phyloP scores from a whole-genome alignment of 768 basidiomycete species.

The Calocybe gangraenosa region DNA sequence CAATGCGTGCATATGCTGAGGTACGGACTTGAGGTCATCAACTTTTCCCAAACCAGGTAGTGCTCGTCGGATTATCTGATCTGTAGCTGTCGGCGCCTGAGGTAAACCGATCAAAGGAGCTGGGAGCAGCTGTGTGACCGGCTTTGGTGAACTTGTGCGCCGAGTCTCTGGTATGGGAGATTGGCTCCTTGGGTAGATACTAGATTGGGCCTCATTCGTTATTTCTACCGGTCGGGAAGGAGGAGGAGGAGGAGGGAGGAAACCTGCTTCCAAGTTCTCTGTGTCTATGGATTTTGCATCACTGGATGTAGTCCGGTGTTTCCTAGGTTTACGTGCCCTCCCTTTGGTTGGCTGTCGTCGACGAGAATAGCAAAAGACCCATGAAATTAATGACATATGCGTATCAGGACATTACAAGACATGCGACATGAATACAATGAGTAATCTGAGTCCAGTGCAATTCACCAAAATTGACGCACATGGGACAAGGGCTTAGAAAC shows the following conservation, averaged over 20 bases:
- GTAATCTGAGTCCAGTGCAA: slow-evolving; percentile 41
- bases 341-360: slow-evolving; percentile 65
- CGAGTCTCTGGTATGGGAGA: too few relatives aligned
- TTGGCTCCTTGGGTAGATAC: too few relatives aligned
- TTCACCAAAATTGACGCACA: slow-evolving; percentile 82
- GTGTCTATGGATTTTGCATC: background rate
- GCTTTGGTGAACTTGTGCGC: background rate
- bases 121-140: too few relatives aligned
- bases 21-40: background rate
- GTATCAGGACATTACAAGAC: slow-evolving; percentile 22
- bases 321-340: slow-evolving; percentile 65
- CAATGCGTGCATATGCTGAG: background rate
- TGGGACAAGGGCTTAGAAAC: slow-evolving; percentile 64
- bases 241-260: too few relatives aligned
- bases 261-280: too few relatives aligned
- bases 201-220: too few relatives aligned
- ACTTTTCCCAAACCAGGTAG: background rate
- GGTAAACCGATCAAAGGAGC: background rate
- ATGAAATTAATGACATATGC: slow-evolving; percentile 15
- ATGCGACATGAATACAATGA: slow-evolving; percentile 23
- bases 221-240: too few relatives aligned
- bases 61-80: background rate
- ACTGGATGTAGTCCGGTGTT: slow-evolving; percentile 26
- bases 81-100: background rate
- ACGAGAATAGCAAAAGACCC: slow-evolving; percentile 18